Percentiles rank a stretch among this genome's conserved stretches.
Evolutionary conservation across 441 rosid species (phyloP).

Genomic region (Francoa sonchifolia): DNA sequence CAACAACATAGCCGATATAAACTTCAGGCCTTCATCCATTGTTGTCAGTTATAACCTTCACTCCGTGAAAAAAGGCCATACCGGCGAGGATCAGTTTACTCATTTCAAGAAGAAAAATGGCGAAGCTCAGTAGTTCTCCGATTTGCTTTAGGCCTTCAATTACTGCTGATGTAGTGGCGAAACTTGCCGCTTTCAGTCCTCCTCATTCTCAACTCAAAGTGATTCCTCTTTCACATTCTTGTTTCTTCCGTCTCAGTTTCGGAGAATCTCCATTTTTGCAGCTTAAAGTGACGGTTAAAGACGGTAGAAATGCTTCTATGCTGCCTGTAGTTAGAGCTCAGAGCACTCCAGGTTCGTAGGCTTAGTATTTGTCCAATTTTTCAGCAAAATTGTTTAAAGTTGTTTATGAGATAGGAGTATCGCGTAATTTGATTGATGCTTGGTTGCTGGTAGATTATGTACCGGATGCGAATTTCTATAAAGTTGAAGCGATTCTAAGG

Average conservation of each 20-base stretch:
- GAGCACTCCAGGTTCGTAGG: conserved; percentile 36
- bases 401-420: conserved; percentile 1
- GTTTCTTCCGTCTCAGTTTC: conserved; percentile 21
- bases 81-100: too few species aligned
- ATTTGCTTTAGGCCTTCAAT: too few species aligned
- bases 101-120: too few species aligned
- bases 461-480: conserved; percentile 79
- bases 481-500: conserved; percentile 87
- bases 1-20: too few species aligned
- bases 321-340: conserved; percentile 42
- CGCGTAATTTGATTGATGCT: conserved; percentile 1
- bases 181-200: too few species aligned
- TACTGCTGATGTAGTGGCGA: too few species aligned
- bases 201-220: conserved; percentile 15
- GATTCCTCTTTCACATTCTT: conserved; percentile 17
- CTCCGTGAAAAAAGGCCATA: too few species aligned
- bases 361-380: not conserved
- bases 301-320: conserved; percentile 18
- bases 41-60: too few species aligned
- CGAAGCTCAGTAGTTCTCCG: too few species aligned
- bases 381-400: not conserved
- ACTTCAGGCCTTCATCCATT: too few species aligned
- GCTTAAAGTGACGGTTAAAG: conserved; percentile 16
- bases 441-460: conserved; percentile 27
- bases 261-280: conserved; percentile 17